phyloP scores from a whole-genome alignment of 2,329 filamentous ascomycete species.

The Penicillium sp. region DNA sequence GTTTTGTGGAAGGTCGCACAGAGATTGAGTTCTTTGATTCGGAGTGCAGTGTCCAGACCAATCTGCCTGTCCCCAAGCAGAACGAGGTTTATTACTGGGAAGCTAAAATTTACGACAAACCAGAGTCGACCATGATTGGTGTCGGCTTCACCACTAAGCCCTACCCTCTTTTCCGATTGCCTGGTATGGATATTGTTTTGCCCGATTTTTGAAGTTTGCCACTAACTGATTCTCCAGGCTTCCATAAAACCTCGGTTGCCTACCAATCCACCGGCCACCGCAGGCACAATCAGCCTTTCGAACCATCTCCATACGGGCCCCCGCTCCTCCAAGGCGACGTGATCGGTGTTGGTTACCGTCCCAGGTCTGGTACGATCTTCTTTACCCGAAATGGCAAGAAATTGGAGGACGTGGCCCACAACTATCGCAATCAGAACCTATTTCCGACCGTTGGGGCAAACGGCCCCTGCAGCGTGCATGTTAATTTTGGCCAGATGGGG shows the following conservation, averaged over 20 bases:
- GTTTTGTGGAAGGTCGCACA: slow-evolving; percentile 92
- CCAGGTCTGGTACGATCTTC: slow-evolving; percentile 91
- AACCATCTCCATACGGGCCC: slow-evolving; percentile 75
- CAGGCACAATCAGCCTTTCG: slow-evolving; percentile 91
- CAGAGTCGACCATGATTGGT: slow-evolving; percentile 80
- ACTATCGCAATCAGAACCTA: slow-evolving; percentile 91
- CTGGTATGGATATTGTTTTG: slow-evolving; percentile 61
- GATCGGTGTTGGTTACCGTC: slow-evolving; percentile 90
- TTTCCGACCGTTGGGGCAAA: slow-evolving; percentile 97
- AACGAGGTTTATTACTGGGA: slow-evolving; percentile 99
- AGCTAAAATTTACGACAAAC: slow-evolving; percentile 97
- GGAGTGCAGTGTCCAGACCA: slow-evolving; percentile 95
- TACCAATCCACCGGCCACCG: slow-evolving; percentile 87
- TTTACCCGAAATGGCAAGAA: slow-evolving; percentile 99
- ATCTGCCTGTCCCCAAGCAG: slow-evolving; percentile 94
- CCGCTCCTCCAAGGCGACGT: slow-evolving; percentile 90
- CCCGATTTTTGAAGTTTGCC: too few relatives aligned
- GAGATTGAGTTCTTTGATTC: slow-evolving; percentile 99
- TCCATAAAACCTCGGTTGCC: slow-evolving; percentile 87
- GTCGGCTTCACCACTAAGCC: slow-evolving; percentile 97
- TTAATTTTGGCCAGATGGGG: slow-evolving; percentile 96
- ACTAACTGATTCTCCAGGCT: slow-evolving; percentile 57
- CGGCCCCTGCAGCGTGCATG: slow-evolving; percentile 87
- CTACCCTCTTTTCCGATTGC: slow-evolving; percentile 90
- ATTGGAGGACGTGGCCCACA: slow-evolving; percentile 89